Conservation (phyloP, 805 yeast genomes). For the Pichia exigua region DNA sequence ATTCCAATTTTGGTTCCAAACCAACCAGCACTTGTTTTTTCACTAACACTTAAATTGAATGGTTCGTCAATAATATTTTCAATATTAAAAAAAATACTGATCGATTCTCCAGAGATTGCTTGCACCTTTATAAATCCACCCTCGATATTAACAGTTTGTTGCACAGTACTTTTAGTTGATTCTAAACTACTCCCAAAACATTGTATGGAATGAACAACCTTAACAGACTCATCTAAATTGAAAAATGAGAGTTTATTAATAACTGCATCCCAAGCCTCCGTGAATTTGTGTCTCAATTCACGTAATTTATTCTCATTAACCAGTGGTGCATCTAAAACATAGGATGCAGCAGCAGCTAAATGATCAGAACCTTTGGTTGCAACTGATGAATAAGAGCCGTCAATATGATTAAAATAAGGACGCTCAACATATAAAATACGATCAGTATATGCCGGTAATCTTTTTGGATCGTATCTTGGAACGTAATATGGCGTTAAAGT, state of each 20-base stretch:
- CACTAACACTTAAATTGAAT: slow-evolving; percentile 32
- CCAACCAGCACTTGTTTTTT: slow-evolving; percentile 19
- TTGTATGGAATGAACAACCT: background rate
- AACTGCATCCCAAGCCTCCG: slow-evolving; percentile 23
- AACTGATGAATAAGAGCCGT: slow-evolving; percentile 16
- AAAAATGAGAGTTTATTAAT: slow-evolving; percentile 30
- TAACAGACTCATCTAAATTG: slow-evolving; percentile 25
- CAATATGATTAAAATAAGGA: slow-evolving; percentile 13
- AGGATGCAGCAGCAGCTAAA: slow-evolving; percentile 42
- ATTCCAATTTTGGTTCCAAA: slow-evolving; percentile 14
- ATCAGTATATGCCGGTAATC: slow-evolving; percentile 56
- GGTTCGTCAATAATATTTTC: slow-evolving; percentile 30
- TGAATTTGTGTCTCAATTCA: slow-evolving; percentile 28
- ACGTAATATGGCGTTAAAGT: slow-evolving; percentile 4
- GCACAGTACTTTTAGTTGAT: background rate
- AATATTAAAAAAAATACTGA: slow-evolving; percentile 20
- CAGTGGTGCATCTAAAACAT: slow-evolving; percentile 24
- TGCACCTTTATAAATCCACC: slow-evolving; percentile 1
- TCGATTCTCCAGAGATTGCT: slow-evolving; percentile 9
- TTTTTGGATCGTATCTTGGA: slow-evolving; percentile 22
- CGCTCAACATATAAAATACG: slow-evolving; percentile 36
- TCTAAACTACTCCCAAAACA: slow-evolving; percentile 25
- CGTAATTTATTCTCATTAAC: slow-evolving; percentile 33
- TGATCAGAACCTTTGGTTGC: slow-evolving; percentile 41
- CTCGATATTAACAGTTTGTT: background rate